Evolutionary conservation across 257 asterid genomes (phyloP).

Genomic region (Agastache rugosa): DNA sequence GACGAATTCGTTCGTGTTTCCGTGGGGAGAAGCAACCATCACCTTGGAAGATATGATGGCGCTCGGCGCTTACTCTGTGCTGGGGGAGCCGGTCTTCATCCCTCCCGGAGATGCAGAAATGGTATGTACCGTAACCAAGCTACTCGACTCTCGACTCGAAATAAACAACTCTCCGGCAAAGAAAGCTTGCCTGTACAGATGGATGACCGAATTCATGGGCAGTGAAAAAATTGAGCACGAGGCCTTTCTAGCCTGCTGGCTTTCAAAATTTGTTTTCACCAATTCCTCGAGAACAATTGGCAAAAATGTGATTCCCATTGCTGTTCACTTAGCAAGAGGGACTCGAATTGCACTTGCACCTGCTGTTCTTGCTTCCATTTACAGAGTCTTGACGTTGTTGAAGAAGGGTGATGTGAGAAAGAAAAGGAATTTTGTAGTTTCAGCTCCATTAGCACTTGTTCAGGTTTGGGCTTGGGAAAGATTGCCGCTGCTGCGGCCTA

Average conservation of each 20-base stretch:
- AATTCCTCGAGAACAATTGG: not conserved
- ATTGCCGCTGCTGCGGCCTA: slow-evolving; percentile 29
- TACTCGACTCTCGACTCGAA: not conserved
- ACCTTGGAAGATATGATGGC: slow-evolving; percentile 50
- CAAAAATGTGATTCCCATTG: slow-evolving; percentile 16
- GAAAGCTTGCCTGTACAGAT: not conserved
- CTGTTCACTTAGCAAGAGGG: slow-evolving; percentile 36
- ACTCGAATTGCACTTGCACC: slow-evolving; percentile 41
- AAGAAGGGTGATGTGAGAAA: slow-evolving; percentile 18
- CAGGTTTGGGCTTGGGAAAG: slow-evolving; percentile 64
- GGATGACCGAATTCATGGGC: slow-evolving; percentile 43
- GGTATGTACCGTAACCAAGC: not conserved
- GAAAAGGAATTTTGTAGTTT: not conserved
- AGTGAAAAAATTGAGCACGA: slow-evolving; percentile 39
- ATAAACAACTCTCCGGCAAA: not conserved
- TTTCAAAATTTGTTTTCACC: slow-evolving; percentile 45
- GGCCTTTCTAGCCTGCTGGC: slow-evolving; percentile 45
- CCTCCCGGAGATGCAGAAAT: slow-evolving; percentile 7
- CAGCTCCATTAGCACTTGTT: slow-evolving; percentile 38
- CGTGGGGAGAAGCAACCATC: slow-evolving; percentile 56
- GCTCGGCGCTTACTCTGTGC: slow-evolving; percentile 50
- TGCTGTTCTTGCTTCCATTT: slow-evolving; percentile 38
- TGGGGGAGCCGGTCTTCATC: slow-evolving; percentile 37
- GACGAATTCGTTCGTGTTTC: slow-evolving; percentile 42
- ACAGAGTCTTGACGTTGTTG: slow-evolving; percentile 25